phyloP scores from a whole-genome alignment of 2,329 filamentous ascomycete species.

The Pseudogymnoascus sp. region DNA sequence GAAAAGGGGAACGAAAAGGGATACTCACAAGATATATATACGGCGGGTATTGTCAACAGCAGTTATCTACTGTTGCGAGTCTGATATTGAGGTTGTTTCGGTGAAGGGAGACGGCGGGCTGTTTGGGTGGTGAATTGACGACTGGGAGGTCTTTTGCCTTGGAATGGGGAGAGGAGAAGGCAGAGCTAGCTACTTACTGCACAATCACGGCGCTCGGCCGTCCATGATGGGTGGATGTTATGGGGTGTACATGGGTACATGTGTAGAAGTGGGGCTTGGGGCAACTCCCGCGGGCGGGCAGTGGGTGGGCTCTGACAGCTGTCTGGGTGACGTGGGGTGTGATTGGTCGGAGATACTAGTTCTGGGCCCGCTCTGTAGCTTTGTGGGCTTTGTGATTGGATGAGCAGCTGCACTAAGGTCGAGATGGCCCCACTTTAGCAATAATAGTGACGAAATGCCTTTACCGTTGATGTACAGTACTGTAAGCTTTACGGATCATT shows the following conservation, averaged over 20 bases:
- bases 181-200: constrained; percentile 1
- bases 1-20: too few relatives aligned
- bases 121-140: constrained; percentile 2
- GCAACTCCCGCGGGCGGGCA: constrained; percentile 1
- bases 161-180: constrained; percentile 6
- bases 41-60: not conserved
- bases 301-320: not conserved
- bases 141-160: not conserved
- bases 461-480: not conserved
- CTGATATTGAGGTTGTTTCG: not conserved
- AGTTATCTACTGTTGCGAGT: not conserved
- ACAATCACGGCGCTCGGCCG: not conserved
- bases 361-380: not conserved
- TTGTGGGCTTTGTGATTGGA: not conserved
- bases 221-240: not conserved
- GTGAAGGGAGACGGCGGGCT: not conserved
- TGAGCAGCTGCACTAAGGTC: not conserved
- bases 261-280: not conserved
- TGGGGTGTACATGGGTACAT: not conserved
- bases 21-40: not conserved
- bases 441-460: not conserved
- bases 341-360: not conserved
- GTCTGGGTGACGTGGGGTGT: not conserved
- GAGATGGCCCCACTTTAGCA: not conserved
- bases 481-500: not conserved